Percentiles rank a stretch among this genome's conserved stretches.
Evolutionary conservation across 805 yeast species (phyloP).

Genomic region (Groenewaldozyma salmanticensis): DNA sequence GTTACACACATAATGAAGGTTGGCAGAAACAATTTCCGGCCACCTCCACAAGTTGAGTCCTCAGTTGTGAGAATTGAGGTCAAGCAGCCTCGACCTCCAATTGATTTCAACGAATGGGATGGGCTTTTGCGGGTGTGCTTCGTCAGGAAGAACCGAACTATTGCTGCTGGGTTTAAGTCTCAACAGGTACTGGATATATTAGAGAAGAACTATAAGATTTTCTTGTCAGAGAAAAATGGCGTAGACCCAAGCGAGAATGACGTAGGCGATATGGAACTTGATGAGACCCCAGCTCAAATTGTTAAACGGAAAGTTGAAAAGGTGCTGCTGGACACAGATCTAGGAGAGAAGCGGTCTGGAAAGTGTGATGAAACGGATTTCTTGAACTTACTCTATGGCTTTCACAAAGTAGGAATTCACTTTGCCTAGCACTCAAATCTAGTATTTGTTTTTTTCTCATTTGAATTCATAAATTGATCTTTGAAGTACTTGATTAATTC

Average conservation of each 20-base stretch:
- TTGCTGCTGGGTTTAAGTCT: constrained; percentile 87
- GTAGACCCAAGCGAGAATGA: constrained; percentile 33
- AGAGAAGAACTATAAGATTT: constrained; percentile 81
- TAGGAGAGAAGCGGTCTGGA: constrained; percentile 79
- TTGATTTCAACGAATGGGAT: constrained; percentile 95
- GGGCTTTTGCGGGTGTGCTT: constrained; percentile 86
- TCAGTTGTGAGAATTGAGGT: constrained; percentile 91
- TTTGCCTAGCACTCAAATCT: constrained; percentile 48
- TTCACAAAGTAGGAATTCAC: constrained; percentile 95
- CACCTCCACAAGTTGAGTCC: constrained; percentile 98
- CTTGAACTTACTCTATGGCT: constrained; percentile 69
- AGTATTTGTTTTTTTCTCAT: neutral
- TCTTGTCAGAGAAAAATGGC: constrained; percentile 41
- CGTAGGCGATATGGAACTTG: constrained; percentile 26
- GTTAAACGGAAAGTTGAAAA: constrained; percentile 63
- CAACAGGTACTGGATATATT: constrained; percentile 67
- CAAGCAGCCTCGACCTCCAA: constrained; percentile 85
- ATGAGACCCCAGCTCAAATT: constrained; percentile 23
- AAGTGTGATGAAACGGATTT: constrained; percentile 95
- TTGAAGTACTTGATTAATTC: neutral
- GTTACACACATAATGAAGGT: constrained; percentile 98
- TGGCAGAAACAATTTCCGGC: constrained; percentile 91
- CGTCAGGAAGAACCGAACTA: constrained; percentile 85
- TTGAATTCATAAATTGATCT: neutral
- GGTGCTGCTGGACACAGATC: constrained; percentile 71